These are phyloP conservation scores for Termitomyces sp. DNA, from an alignment of 768 basidiomycete species.

Conservation along the genomic window DNA sequence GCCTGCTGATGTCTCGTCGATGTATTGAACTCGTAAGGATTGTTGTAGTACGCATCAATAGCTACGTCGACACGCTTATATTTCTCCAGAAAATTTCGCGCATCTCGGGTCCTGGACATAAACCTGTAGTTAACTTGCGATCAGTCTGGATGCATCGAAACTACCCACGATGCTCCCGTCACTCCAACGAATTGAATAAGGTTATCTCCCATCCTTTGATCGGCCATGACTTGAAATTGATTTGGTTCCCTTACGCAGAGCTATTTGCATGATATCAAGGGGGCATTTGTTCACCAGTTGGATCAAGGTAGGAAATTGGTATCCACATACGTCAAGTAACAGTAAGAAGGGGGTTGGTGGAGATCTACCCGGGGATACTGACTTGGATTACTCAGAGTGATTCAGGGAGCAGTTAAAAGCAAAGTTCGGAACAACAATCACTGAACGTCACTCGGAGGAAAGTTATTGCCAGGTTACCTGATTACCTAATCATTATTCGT, in stretches of 20 bases:
- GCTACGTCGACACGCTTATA: slow-evolving; percentile 69
- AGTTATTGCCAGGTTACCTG: not conserved
- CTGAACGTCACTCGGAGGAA: not conserved
- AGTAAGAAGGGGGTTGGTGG: not conserved
- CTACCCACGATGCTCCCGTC: slow-evolving; percentile 67
- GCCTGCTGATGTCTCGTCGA: slow-evolving; percentile 16
- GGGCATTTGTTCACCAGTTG: slow-evolving; percentile 1
- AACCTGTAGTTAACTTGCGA: slow-evolving; percentile 22
- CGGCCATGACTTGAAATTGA: slow-evolving; percentile 22
- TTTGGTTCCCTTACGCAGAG: slow-evolving; percentile 3
- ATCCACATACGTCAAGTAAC: slow-evolving; percentile 1
- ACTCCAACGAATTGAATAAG: slow-evolving; percentile 57
- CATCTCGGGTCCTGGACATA: slow-evolving; percentile 45
- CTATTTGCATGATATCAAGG: slow-evolving; percentile 2
- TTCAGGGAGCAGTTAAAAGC: not conserved
- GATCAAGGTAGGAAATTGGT: not conserved
- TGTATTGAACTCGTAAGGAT: slow-evolving; percentile 33
- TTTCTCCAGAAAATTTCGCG: slow-evolving; percentile 63
- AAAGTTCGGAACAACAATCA: not conserved
- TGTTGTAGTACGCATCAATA: slow-evolving; percentile 66
- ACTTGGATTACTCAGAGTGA: slow-evolving; percentile 8
- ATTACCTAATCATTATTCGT: not conserved
- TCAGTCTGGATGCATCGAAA: slow-evolving; percentile 8
- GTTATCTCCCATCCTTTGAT: slow-evolving; percentile 43
- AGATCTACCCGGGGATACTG: slow-evolving; percentile 3